These are phyloP conservation scores for Saccharum hybrid DNA, from an alignment of 202 grass and related monocot genomes.

Conservation along the genomic window DNA sequence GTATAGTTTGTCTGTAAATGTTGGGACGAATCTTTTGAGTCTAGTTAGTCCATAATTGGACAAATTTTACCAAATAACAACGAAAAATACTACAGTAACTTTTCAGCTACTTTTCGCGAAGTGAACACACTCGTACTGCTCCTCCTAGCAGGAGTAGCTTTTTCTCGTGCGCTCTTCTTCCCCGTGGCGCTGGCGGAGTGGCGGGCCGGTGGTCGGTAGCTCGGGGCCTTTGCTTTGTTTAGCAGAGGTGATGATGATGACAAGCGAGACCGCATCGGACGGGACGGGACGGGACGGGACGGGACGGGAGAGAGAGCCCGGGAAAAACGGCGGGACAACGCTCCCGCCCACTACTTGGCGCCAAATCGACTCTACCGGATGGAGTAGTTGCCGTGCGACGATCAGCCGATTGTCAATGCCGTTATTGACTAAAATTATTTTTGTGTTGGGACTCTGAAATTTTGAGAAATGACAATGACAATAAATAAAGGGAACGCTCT, in stretches of 20 bases:
- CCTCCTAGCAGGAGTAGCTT: background rate
- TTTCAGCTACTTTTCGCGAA: too few species aligned
- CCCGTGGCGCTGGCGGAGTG: too few species aligned
- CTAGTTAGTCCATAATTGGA: too few species aligned
- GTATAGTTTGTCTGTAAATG: too few species aligned
- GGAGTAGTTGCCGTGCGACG: background rate
- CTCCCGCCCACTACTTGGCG: slow-evolving; percentile 47
- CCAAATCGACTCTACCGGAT: background rate
- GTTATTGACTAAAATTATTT: too few species aligned
- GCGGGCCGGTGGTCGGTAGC: background rate
- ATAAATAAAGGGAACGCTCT: too few species aligned
- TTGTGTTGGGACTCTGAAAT: background rate
- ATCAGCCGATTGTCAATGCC: too few species aligned
- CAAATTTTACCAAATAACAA: too few species aligned
- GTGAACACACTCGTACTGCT: too few species aligned
- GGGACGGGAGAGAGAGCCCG: slow-evolving; percentile 34
- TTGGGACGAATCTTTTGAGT: too few species aligned
- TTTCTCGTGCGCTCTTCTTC: background rate
- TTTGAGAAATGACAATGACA: background rate
- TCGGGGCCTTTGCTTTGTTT: slow-evolving; percentile 49
- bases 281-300: background rate
- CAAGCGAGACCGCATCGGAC: too few species aligned
- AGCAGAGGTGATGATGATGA: background rate
- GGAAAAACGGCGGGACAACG: slow-evolving; percentile 55
- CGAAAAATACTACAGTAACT: too few species aligned